Base-by-base conservation (phyloP, 179 eudicot species). In the Beta macrorhiza region DNA sequence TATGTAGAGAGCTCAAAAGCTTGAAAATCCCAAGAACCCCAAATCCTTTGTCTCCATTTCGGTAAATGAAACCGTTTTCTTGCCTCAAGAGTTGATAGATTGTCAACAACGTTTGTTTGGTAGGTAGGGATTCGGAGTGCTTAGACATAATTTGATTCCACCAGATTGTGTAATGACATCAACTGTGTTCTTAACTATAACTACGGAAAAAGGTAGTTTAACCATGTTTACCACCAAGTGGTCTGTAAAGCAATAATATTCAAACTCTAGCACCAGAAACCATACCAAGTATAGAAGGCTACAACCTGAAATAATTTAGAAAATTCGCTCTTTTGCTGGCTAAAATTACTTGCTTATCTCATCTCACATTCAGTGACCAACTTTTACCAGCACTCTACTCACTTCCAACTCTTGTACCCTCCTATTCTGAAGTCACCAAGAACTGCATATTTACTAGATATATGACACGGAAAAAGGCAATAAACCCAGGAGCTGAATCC, bases 1-100 rank as follows among this genome's bases (percentile, higher is more conserved):
- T 96, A 42, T 96, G 99, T 78, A 91, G 86, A 85, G 99, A 96
- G 88, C 87, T 96, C 45, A 92, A 87, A 84, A 90, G 86, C 89
- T 81, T 85, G 19, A 92, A 86, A 67, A 84, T 85, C 9, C 84
- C 92, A 5, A 85, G 81, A 56, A 78, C 85, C 79, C 92, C 89
- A 55, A 94, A 84, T 73, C 92, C 96, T 84, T 84, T 91, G 29
- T 86, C 93, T 65, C 92, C 97, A 67, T 93, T 93, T 78, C 83
- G 89, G 58, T 87, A 83, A 82, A 62, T 22, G 53, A 57, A 52
- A 22, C 3, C 13, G 42, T 45, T 74, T 76, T 75, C 44, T 74
- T 82, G 76, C 53, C 55, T 53, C 15, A 22, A 45, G 5, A 75
- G 75, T 52, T 64, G 80, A 78, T 78, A 83, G 78, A 32, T 58